Evolutionary conservation across 176 grass and related monocot genomes (phyloP).

Genomic region (bread wheat (Triticum aestivum)): IWGSC_CS_RefSeq_v2.1 NC_057809.1:13780213-13780712

Average conservation of each 20-base stretch:
- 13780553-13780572: constrained; percentile 63
- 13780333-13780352: constrained; percentile 64
- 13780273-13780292: constrained; percentile 91
- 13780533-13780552: constrained; percentile 70
- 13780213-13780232: constrained; percentile 58
- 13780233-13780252: constrained; percentile 6
- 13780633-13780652: constrained; percentile 80
- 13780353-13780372: neutral
- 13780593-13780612: constrained; percentile 99
- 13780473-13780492: constrained; percentile 78
- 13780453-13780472: constrained; percentile 86
- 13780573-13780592: constrained; percentile 78
- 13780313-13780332: constrained; percentile 88
- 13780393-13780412: neutral
- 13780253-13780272: constrained; percentile 51
- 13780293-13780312: constrained; percentile 85
- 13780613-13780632: constrained; percentile 92
- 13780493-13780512: constrained; percentile 46
- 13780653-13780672: constrained; percentile 77
- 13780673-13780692: constrained; percentile 94
- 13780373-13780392: neutral
- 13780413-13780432: neutral
- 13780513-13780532: constrained; percentile 85
- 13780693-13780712: constrained; percentile 75
- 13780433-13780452: neutral